phyloP scores from a whole-genome alignment of 495 filamentous ascomycete species.

The Schizothecium vesticola region DNA sequence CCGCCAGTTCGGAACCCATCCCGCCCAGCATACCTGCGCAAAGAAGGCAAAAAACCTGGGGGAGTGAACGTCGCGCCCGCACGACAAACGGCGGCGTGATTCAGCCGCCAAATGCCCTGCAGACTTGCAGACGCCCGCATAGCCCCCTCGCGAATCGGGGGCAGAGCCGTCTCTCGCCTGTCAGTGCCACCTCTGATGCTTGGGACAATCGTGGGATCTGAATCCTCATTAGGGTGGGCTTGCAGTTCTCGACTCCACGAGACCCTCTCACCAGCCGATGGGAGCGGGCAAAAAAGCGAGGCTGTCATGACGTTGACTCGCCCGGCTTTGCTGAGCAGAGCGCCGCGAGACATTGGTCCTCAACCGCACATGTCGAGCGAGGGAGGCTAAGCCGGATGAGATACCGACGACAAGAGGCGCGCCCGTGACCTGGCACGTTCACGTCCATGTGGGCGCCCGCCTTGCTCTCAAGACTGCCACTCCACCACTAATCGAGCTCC shows the following conservation, averaged over 20 bases:
- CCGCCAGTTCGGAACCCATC: neutral
- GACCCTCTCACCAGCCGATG: neutral
- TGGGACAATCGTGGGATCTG: neutral
- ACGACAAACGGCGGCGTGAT: neutral
- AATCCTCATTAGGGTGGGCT: neutral
- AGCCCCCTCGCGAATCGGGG: neutral
- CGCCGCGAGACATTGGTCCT: neutral
- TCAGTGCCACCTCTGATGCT: neutral
- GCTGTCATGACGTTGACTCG: neutral
- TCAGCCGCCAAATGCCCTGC: neutral
- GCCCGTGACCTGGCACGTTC: neutral
- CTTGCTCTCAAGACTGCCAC: neutral
- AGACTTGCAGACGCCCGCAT: neutral
- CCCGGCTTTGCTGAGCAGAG: neutral
- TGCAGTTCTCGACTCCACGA: neutral
- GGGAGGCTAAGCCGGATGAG: conserved; percentile 1
- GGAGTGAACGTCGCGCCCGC: neutral
- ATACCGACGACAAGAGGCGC: conserved; percentile 1
- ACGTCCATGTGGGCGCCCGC: neutral
- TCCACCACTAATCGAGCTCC: neutral
- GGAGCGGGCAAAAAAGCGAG: neutral
- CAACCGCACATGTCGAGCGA: neutral
- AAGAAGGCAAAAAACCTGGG: neutral
- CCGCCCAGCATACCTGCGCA: neutral
- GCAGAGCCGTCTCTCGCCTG: neutral